Evolutionary conservation across 371 early-diverging fungal species (phyloP), one percentile per base, ranked within the genome.

Genomic region (Coemansia sp.): DNA sequence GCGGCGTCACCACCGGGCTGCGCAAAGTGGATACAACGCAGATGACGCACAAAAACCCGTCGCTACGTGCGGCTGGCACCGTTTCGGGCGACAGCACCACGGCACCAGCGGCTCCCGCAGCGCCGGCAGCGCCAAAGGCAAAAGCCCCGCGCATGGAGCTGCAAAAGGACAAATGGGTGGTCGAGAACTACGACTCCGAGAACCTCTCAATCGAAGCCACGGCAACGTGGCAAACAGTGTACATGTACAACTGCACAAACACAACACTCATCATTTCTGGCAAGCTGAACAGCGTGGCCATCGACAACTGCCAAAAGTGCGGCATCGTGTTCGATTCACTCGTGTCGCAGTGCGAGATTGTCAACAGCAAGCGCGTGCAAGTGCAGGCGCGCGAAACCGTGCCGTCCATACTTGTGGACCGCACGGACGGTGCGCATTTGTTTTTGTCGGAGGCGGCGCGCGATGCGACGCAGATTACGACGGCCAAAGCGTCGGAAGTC

Each of bases 1-100:
- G 83, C 41, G 73, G 70, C 1, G 83, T 96, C 58, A 96, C 96
- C 7, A 69, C 91, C 23, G 90, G 89, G 13, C 83, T 98, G 69
- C 89, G 90, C 60, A 96, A 96, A 82, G 98, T 98, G 0, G 95
- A 95, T 66, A 92, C 89, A 83, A 86, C 86, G 60, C 89, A 97
- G 78, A 96, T 96, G 97, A 96, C 96, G 12, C 96, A 96, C 85
- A 97, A 97, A 82, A 96, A 96, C 84, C 97, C 97, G 0, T 86
- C 83, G 17, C 80, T 96, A 17, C 87, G 96, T 23, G 87, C 86
- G 3, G 72, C 84, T 40, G 82, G 87, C 32, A 80, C 85, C 0
- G 77, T 75, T 40, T 57, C 64, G 24, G 64, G 13, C 41, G 24
- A 51, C 56, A 19, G 46, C 48, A 9, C 40, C 8, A 36, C 23